These are phyloP conservation scores for Teunomyces cretensis DNA, from an alignment of 805 yeast genomes.

Conservation along the genomic window DNA sequence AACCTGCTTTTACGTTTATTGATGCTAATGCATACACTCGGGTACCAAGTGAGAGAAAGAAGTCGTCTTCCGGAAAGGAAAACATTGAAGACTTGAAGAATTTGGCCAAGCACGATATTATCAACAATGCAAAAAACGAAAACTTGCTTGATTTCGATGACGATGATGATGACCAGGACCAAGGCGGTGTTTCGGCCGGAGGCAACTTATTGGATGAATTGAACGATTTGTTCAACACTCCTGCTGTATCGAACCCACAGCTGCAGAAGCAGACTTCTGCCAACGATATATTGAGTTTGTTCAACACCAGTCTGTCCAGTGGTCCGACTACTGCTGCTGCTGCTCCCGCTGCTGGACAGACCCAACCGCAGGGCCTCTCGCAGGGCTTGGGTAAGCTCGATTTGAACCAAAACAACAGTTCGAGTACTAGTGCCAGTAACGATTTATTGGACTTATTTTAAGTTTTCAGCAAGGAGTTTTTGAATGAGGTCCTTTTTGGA, in stretches of 20 bases:
- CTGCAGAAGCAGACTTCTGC: slow-evolving; percentile 13
- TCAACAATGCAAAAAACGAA: slow-evolving; percentile 65
- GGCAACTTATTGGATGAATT: slow-evolving; percentile 61
- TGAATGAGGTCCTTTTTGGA: slow-evolving; percentile 5
- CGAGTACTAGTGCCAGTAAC: slow-evolving; percentile 16
- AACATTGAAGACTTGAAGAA: slow-evolving; percentile 72
- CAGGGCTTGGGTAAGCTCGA: slow-evolving; percentile 3
- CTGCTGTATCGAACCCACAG: slow-evolving; percentile 19
- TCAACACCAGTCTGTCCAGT: slow-evolving; percentile 26
- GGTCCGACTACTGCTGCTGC: no score
- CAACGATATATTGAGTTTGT: slow-evolving; percentile 50
- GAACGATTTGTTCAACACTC: slow-evolving; percentile 63
- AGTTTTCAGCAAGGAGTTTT: slow-evolving; percentile 4
- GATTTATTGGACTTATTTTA: slow-evolving; percentile 42
- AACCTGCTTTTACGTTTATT: slow-evolving; percentile 69
- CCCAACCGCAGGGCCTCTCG: background rate
- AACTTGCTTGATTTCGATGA: slow-evolving; percentile 85
- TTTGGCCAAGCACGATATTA: slow-evolving; percentile 74
- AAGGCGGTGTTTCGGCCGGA: slow-evolving; percentile 13
- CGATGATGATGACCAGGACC: slow-evolving; percentile 37
- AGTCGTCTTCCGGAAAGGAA: slow-evolving; percentile 24
- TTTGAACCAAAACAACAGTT: background rate
- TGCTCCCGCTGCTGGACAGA: slow-evolving; percentile 8
- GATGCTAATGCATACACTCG: slow-evolving; percentile 6
- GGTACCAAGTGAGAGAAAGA: slow-evolving; percentile 12